phyloP scores from a whole-genome alignment of 2,329 filamentous ascomycete genomes.

The Aspergillus arachidicola region DNA sequence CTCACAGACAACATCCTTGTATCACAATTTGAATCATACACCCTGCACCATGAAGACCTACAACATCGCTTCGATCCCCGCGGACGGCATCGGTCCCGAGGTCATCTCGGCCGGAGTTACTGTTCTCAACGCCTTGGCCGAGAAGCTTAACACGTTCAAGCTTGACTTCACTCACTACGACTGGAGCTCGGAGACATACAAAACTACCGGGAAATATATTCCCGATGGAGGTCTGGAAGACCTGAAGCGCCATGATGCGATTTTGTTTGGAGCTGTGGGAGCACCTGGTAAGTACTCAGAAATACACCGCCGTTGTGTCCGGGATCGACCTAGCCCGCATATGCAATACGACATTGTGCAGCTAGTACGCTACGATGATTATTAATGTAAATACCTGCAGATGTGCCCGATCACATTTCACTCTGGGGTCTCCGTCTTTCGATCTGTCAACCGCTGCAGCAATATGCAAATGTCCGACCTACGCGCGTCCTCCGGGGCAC shows the following conservation, averaged over 20 bases:
- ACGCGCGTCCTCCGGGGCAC: slow-evolving; percentile 65
- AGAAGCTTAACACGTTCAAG: slow-evolving; percentile 57
- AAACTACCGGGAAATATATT: slow-evolving; percentile 66
- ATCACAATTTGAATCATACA: not conserved
- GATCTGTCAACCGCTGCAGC: slow-evolving; percentile 68
- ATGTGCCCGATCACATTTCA: slow-evolving; percentile 68
- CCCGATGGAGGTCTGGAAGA: slow-evolving; percentile 61
- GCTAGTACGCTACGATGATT: not conserved
- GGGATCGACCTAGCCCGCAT: not conserved
- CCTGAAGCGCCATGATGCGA: slow-evolving; percentile 64
- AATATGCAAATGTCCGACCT: slow-evolving; percentile 70
- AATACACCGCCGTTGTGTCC: not conserved
- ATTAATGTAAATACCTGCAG: slow-evolving; percentile 26
- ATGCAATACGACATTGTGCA: not conserved
- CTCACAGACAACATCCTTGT: not conserved
- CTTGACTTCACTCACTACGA: slow-evolving; percentile 66
- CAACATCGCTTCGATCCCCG: slow-evolving; percentile 66
- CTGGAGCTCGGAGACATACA: slow-evolving; percentile 69
- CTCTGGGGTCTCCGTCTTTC: slow-evolving; percentile 69
- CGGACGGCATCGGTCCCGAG: slow-evolving; percentile 70
- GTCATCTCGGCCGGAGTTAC: slow-evolving; percentile 66
- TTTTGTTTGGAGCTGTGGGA: slow-evolving; percentile 70
- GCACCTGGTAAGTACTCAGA: slow-evolving; percentile 50
- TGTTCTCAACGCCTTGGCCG: slow-evolving; percentile 54
- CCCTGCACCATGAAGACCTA: slow-evolving; percentile 33